Evolutionary conservation across 352 stramenopile species (phyloP), one percentile per base, ranked within the genome.

Genomic region (Blastocystis hominis): DNA sequence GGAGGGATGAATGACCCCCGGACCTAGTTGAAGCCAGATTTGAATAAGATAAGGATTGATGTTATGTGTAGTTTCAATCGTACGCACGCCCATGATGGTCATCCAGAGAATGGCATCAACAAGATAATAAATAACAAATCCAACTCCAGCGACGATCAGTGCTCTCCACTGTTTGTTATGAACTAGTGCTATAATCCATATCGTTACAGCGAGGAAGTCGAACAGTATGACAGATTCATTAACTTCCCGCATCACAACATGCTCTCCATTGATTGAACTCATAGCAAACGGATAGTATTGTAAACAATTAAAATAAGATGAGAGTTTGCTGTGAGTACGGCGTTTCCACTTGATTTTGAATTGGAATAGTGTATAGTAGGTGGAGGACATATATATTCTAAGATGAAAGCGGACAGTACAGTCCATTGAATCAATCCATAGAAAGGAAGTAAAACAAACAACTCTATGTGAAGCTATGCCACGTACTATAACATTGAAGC

Each of bases 1-100:
- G 24, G 77, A 87, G 0, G 77, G 77, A 77, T 87, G 77, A 69
- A 87, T 87, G 34, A 87, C 42, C 5, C 77, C 77, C 3, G 77
- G 77, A 53, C 77, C 77, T 9, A 87, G 10, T 46, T 87, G 77
- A 36, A 87, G 66, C 77, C 77, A 87, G 7, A 87, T 30, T 34
- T 87, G 30, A 3, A 77, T 15, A n/a, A 87, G 50, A 38, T 78
- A 87, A 15, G 55, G 77, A 2, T 72, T 72, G 0, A 72, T 72
- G 38, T 75, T 15, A 7, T 42, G 24, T 4, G 50, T 24, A 7
- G 62, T 47, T 6, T 61, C 17, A 56, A 87, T 87, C 1, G 24
- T 34, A 20, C 77, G 55, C 30, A 53, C 34, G 20, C 56, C 55
- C 62, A 87, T 75, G 2, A 75, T 34, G 3, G 62, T 15, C 56